Percentiles rank a stretch among this genome's conserved stretches.
Conservation (phyloP, 176 grass and related monocot genomes). For the Oropetium thomaeum region DNA sequence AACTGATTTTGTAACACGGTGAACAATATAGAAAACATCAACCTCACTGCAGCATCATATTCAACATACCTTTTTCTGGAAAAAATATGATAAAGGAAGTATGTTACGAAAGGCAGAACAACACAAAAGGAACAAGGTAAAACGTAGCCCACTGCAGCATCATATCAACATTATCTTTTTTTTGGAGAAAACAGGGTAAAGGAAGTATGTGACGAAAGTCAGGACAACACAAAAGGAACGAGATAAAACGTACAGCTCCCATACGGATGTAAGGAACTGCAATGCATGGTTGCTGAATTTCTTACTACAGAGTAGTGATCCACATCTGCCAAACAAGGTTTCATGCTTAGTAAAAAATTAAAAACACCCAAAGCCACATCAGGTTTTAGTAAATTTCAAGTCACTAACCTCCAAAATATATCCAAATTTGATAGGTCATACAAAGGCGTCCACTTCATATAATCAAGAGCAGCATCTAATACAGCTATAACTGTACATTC, state of each 20-base stretch:
- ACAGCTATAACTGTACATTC: conserved; percentile 45
- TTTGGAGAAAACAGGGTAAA: background rate
- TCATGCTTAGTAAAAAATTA: background rate
- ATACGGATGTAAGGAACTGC: conserved; percentile 57
- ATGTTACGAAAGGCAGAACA: background rate
- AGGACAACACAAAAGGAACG: background rate
- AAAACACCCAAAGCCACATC: background rate
- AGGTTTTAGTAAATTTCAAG: background rate
- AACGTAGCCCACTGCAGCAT: conserved; percentile 47
- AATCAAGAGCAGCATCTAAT: conserved; percentile 53
- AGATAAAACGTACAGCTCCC: conserved; percentile 40
- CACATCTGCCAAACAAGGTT: conserved; percentile 40
- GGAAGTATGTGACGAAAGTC: background rate
- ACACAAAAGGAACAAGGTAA: background rate
- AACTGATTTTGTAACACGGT: conserved; percentile 42
- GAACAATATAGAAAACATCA: conserved; percentile 49
- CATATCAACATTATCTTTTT: conserved; percentile 37
- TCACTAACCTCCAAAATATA: conserved; percentile 48
- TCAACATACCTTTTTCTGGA: conserved; percentile 29
- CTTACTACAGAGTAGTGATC: conserved; percentile 42
- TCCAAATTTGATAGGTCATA: conserved; percentile 56
- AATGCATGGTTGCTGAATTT: conserved; percentile 56
- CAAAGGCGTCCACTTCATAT: conserved; percentile 53
- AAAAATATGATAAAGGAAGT: background rate
- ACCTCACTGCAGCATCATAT: conserved; percentile 44